Conservation (phyloP, 352 stramenopile genomes). For the Phytophthora brassicae region DNA sequence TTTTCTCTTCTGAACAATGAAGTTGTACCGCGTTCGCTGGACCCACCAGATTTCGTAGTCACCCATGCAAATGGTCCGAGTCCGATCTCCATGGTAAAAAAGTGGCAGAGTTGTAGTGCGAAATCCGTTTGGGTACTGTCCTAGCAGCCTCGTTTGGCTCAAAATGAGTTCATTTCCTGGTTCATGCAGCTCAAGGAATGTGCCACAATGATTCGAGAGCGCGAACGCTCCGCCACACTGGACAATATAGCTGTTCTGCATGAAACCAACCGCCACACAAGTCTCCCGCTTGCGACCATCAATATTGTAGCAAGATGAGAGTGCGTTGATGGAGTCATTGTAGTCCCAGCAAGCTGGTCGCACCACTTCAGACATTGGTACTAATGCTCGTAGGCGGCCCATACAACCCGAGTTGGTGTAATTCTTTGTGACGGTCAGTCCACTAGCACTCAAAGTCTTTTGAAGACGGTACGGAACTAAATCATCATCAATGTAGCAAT, state of each 20-base stretch:
- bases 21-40: constrained; percentile 76
- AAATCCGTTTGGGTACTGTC: constrained; percentile 74
- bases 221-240: constrained; percentile 70
- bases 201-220: constrained; percentile 80
- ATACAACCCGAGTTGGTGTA: constrained; percentile 62
- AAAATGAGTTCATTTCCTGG: constrained; percentile 64
- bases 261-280: constrained; percentile 80
- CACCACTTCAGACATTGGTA: constrained; percentile 47
- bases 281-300: constrained; percentile 55
- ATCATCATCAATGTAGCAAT: constrained; percentile 69
- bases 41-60: constrained; percentile 90
- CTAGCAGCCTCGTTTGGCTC: constrained; percentile 66
- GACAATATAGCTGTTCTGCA: constrained; percentile 77
- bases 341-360: constrained; percentile 84
- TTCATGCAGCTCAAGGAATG: constrained; percentile 85
- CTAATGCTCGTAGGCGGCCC: constrained; percentile 48
- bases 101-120: constrained; percentile 74
- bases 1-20: constrained; percentile 85
- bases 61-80: constrained; percentile 64
- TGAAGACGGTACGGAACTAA: constrained; percentile 56
- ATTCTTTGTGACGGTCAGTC: constrained; percentile 48
- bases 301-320: constrained; percentile 59
- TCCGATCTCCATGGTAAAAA: constrained; percentile 64
- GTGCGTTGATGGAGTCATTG: constrained; percentile 73
- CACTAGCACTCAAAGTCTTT: constrained; percentile 48